A percentile compares a stretch with the other conserved stretches of the same genome.
These are phyloP conservation scores for Oidiodendron maius DNA, from an alignment of 495 filamentous ascomycete genomes.

Conservation along the genomic window DNA sequence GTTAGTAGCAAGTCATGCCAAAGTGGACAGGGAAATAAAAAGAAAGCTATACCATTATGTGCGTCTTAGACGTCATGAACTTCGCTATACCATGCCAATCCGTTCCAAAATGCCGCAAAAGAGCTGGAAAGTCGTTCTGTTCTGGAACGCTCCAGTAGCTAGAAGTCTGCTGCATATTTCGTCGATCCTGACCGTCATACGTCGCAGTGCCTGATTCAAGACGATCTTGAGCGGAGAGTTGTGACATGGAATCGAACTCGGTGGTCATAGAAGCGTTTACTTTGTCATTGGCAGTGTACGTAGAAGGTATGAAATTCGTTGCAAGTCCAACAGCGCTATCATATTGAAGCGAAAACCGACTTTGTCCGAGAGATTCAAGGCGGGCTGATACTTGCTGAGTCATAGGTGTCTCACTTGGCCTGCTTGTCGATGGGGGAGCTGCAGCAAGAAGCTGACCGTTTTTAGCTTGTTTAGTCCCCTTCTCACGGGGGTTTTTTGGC, in stretches of 20 bases:
- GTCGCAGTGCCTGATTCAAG: constrained; percentile 25
- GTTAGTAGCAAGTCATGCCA: constrained; percentile 30
- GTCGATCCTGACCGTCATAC: constrained; percentile 37
- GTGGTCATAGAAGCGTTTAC: constrained; percentile 33
- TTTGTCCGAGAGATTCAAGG: constrained; percentile 3
- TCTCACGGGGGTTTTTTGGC: constrained; percentile 17
- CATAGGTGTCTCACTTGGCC: constrained; percentile 11
- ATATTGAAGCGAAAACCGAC: constrained; percentile 11
- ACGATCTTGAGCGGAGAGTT: constrained; percentile 25
- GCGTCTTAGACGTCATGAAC: constrained; percentile 87
- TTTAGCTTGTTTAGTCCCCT: constrained; percentile 29
- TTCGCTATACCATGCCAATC: constrained; percentile 81
- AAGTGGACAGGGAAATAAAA: no score
- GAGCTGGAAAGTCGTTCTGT: constrained; percentile 69
- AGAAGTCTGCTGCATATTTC: constrained; percentile 55
- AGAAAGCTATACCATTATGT: constrained; percentile 70
- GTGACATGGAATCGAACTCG: constrained; percentile 21
- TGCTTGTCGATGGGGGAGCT: constrained; percentile 10
- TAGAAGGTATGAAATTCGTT: constrained; percentile 34
- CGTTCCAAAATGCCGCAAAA: constrained; percentile 78
- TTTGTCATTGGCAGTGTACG: constrained; percentile 13
- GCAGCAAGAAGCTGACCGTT: constrained; percentile 27
- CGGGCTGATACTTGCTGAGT: constrained; percentile 2
- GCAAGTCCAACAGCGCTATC: constrained; percentile 13
- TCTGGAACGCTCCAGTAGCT: constrained; percentile 99